phyloP scores from a whole-genome alignment of 768 basidiomycete species.

The Collybiopsis confluens region DNA sequence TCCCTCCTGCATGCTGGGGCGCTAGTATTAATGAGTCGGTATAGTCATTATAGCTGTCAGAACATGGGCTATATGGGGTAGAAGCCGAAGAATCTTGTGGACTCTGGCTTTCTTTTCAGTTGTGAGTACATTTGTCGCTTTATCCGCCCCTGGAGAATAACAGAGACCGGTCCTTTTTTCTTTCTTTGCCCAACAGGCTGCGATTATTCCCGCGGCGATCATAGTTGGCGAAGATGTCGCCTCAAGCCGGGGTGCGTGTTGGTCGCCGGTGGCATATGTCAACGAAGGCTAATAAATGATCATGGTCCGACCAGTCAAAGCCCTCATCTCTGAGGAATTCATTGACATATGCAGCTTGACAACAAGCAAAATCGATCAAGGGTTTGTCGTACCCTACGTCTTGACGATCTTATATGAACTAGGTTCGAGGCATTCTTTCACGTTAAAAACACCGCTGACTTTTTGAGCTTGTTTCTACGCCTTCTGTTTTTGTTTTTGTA shows the following conservation, averaged over 20 bases:
- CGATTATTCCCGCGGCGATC: slow-evolving; percentile 11
- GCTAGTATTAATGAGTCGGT: neutral
- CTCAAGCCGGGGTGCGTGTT: slow-evolving; percentile 7
- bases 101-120: slow-evolving; percentile 10
- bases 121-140: slow-evolving; percentile 1
- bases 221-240: slow-evolving; percentile 11
- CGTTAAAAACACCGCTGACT: too few species aligned
- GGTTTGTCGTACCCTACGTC: slow-evolving; percentile 13
- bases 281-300: neutral
- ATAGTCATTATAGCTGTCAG: slow-evolving; percentile 21
- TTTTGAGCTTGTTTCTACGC: too few species aligned
- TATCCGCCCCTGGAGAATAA: neutral
- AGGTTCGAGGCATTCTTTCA: slow-evolving; percentile 11
- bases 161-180: neutral
- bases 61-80: slow-evolving; percentile 25
- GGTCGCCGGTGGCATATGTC: too few species aligned
- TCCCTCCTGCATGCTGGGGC: neutral
- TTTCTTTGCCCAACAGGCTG: slow-evolving; percentile 5
- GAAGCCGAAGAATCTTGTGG: slow-evolving; percentile 11
- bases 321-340: neutral
- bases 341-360: slow-evolving; percentile 9
- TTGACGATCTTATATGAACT: slow-evolving; percentile 16
- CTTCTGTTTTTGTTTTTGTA: neutral
- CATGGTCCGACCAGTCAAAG: neutral
- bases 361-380: slow-evolving; percentile 10